phyloP scores from a whole-genome alignment of 2,329 filamentous ascomycete species.

The Exophiala alcalophila region DNA sequence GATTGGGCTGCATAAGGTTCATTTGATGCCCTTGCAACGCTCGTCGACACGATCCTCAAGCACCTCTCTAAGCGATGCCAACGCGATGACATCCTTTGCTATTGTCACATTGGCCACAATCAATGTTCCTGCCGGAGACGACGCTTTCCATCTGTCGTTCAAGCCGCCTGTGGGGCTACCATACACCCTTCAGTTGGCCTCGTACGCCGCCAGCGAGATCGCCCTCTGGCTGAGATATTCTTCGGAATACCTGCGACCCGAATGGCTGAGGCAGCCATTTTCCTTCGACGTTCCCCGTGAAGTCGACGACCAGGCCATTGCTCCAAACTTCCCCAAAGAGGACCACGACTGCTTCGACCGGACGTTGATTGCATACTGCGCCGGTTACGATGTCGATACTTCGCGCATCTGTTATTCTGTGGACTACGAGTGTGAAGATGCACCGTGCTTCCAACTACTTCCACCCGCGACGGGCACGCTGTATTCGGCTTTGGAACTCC shows the following conservation, averaged over 20 bases:
- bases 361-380: slow-evolving; percentile 66
- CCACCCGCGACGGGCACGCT: slow-evolving; percentile 51
- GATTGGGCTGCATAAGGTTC: slow-evolving; percentile 66
- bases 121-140: slow-evolving; percentile 60
- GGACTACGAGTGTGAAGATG: slow-evolving; percentile 62
- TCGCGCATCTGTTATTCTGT: slow-evolving; percentile 64
- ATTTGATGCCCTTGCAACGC: slow-evolving; percentile 64
- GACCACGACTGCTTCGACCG: slow-evolving; percentile 63
- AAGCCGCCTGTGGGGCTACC: slow-evolving; percentile 56
- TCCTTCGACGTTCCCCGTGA: slow-evolving; percentile 58
- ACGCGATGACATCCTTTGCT: slow-evolving; percentile 56
- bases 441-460: slow-evolving; percentile 63
- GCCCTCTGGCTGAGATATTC: slow-evolving; percentile 60
- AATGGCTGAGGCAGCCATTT: slow-evolving; percentile 64
- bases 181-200: slow-evolving; percentile 60
- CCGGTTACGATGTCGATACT: slow-evolving; percentile 65
- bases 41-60: slow-evolving; percentile 53
- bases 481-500: slow-evolving; percentile 62
- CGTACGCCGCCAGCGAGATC: slow-evolving; percentile 62
- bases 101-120: slow-evolving; percentile 61
- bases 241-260: slow-evolving; percentile 62
- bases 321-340: slow-evolving; percentile 50
- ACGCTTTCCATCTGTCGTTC: slow-evolving; percentile 65
- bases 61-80: slow-evolving; percentile 52
- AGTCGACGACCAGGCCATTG: slow-evolving; percentile 51